These are phyloP conservation scores for Magnusiomyces magnusii DNA, from an alignment of 1,139 yeast genomes.

Conservation along the genomic window DNA sequence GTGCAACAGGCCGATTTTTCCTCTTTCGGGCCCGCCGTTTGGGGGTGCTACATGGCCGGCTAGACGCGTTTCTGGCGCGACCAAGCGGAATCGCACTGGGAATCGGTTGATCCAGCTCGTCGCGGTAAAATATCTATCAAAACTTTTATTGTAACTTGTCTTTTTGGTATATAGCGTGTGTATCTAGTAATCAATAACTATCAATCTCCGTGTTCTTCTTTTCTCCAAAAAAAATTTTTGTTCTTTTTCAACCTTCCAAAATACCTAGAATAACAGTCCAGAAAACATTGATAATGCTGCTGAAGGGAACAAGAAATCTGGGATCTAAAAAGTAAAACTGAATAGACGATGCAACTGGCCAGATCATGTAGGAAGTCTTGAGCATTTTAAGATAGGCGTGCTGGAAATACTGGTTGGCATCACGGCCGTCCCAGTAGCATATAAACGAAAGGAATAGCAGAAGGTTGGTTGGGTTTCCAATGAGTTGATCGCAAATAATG, in stretches of 20 bases:
- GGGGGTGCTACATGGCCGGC: too few species aligned
- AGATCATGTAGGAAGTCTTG: constrained; percentile 29
- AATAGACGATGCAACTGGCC: constrained; percentile 34
- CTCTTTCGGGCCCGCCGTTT: too few species aligned
- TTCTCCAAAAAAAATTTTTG: not conserved
- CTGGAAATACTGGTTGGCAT: constrained; percentile 29
- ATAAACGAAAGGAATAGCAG: constrained; percentile 29
- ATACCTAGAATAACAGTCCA: constrained; percentile 35
- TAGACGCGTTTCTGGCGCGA: too few species aligned
- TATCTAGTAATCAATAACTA: too few species aligned
- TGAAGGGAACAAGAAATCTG: constrained; percentile 31
- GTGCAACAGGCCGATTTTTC: too few species aligned
- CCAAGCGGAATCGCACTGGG: too few species aligned
- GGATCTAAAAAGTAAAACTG: constrained; percentile 30
- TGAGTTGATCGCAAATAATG: constrained; percentile 30
- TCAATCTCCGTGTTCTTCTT: not conserved
- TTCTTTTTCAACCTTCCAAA: constrained; percentile 11
- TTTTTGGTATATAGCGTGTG: too few species aligned
- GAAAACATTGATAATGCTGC: constrained; percentile 29
- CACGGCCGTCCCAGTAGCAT: constrained; percentile 35
- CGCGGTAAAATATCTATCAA: too few species aligned
- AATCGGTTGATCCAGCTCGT: too few species aligned
- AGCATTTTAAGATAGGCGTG: constrained; percentile 24
- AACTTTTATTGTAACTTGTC: too few species aligned
- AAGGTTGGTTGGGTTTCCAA: constrained; percentile 33